These are phyloP conservation scores for Auriscalpium orientale DNA, from an alignment of 768 basidiomycete genomes.

Conservation along the genomic window DNA sequence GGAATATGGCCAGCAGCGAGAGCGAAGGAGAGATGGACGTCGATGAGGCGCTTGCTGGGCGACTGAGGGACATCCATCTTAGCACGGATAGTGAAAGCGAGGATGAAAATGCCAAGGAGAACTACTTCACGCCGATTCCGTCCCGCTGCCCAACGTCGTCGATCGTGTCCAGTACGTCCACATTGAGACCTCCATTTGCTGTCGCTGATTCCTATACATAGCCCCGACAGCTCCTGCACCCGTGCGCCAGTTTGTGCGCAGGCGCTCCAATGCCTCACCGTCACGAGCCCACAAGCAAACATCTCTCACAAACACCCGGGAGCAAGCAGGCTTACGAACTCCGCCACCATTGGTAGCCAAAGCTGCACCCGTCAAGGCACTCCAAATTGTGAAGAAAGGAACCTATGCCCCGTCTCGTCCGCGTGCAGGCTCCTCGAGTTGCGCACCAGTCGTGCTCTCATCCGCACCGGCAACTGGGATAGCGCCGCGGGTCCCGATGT, in stretches of 20 bases:
- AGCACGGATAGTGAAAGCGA: slow-evolving; percentile 2
- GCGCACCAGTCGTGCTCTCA: background rate
- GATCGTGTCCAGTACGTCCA: background rate
- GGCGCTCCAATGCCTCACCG: background rate
- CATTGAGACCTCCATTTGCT: background rate
- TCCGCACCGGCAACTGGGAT: background rate
- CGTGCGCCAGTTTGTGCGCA: background rate
- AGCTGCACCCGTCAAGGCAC: background rate
- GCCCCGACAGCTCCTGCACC: background rate
- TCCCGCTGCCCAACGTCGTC: background rate
- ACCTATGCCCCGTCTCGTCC: background rate
- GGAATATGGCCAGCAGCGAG: background rate
- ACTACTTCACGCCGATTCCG: background rate
- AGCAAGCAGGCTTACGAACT: background rate
- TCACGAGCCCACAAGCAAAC: background rate
- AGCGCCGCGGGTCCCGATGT: background rate
- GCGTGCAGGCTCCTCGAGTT: background rate
- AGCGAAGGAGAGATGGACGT: slow-evolving; percentile 2
- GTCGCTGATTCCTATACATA: background rate
- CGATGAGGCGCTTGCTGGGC: slow-evolving; percentile 1
- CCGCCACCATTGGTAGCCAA: background rate
- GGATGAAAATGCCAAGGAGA: background rate
- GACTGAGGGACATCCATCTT: slow-evolving; percentile 7
- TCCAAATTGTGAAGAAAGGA: background rate
- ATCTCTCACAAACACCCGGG: background rate